Evolutionary conservation across 164 flowering plant species (phyloP), one percentile per base, ranked within the genome.

Genomic region (Warburgia ugandensis): DNA sequence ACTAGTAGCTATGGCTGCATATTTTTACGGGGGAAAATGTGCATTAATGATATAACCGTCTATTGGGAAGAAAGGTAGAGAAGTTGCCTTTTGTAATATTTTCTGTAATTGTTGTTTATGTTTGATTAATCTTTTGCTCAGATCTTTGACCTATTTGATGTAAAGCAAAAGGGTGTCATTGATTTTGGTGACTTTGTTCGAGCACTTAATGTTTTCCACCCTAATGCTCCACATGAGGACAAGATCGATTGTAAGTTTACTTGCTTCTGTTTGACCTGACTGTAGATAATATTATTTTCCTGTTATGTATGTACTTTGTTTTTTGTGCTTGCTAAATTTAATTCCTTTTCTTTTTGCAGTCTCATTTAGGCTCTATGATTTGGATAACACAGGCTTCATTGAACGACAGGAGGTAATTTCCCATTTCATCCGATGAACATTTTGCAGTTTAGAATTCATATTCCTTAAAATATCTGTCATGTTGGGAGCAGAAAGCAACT

Each of bases 121-220:
- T 42, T 42, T 19, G 45, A 20, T 9, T 36, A 31, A 26, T 41
- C n/a, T 27, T 41, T 8, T 73, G 76, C 26, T 6, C 88, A 91
- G 96, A 80, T 88, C 29, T 92, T 88, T 76, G 94, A 87, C 65
- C 67, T 92, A 31, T 92, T 92, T 75, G 96, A 92, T 72, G 84
- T 71, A 38, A 85, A 87, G 73, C 74, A 60, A 20, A 81, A 70
- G 59, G 98, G 96, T 25, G 77, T 81, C 47, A 79, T 92, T 61
- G 96, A 92, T 77, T 92, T 88, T 74, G 83, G 86, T 50, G 98
- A 92, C 61, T 92, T 92, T 59, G 98, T 88, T 51, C 66, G 84
- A 63, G 64, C 95, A 27, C 86, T 92, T 29, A 77, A 68, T 68
- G 90, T 92, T 45, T 92, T 92, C 58, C 95, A 88, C 70, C 98